Evolutionary conservation across 352 stramenopile species (phyloP).

Genomic region (Pythium guiyangense): DNA sequence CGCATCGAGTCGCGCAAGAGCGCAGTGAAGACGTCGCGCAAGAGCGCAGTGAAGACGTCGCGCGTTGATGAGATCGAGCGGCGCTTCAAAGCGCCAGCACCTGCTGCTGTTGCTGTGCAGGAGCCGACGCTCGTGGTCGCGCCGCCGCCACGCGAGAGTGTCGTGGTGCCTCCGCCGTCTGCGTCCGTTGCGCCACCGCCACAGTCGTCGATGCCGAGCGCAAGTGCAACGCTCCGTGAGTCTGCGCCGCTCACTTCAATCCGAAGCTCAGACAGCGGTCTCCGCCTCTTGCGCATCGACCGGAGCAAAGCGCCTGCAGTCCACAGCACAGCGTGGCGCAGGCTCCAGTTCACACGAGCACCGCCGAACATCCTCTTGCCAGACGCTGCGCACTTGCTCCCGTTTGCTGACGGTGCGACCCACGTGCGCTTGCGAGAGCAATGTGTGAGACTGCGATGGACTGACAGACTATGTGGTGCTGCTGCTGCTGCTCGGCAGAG

Average conservation of each 20-base stretch:
- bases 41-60: conserved; percentile 8
- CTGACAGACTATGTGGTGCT: too few relatives aligned
- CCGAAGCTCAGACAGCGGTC: neutral
- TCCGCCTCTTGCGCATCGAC: conserved; percentile 1
- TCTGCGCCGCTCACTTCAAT: too few relatives aligned
- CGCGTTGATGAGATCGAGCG: conserved; percentile 16
- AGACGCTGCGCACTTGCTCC: conserved; percentile 4
- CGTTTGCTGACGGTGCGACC: conserved; percentile 10
- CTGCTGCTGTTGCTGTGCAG: neutral
- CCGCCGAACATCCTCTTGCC: conserved; percentile 22
- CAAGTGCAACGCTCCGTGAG: too few relatives aligned
- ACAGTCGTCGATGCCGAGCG: too few relatives aligned
- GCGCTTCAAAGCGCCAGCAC: neutral
- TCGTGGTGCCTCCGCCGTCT: neutral
- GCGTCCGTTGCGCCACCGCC: neutral
- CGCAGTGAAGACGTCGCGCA: too few relatives aligned
- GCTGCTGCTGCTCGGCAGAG: conserved; percentile 14
- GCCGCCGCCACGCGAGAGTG: neutral
- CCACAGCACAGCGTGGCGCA: conserved; percentile 24
- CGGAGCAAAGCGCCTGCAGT: conserved; percentile 10
- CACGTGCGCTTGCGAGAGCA: too few relatives aligned
- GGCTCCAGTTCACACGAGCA: conserved; percentile 14
- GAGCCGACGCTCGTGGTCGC: neutral
- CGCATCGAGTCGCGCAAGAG: conserved; percentile 13
- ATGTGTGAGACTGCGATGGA: too few relatives aligned